Evolutionary conservation across 2,329 filamentous ascomycete genomes (phyloP).

Genomic region (Ceratocystis harringtonii): DNA sequence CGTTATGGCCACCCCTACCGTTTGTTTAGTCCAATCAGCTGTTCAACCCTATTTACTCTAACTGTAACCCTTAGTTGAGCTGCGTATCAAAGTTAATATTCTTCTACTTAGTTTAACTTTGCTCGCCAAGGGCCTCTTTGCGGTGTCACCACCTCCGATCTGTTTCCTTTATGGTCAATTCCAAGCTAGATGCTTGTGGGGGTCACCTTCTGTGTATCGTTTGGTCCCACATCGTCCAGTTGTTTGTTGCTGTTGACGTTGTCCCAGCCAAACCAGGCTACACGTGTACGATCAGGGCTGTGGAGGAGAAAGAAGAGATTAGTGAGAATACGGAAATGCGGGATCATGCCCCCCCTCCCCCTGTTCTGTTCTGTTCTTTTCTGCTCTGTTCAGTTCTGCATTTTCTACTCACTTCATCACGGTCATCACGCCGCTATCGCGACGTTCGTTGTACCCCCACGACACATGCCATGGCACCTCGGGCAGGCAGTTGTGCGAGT

Average conservation of each 20-base stretch:
- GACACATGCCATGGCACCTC: constrained; percentile 22
- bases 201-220: constrained; percentile 14
- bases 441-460: constrained; percentile 23
- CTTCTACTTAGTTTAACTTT: no score
- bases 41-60: neutral
- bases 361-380: neutral
- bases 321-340: neutral
- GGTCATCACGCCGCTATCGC: constrained; percentile 23
- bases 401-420: constrained; percentile 22
- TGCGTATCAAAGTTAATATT: neutral
- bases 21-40: neutral
- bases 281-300: constrained; percentile 12
- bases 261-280: constrained; percentile 23
- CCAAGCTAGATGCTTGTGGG: neutral
- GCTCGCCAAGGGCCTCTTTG: neutral
- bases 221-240: constrained; percentile 19
- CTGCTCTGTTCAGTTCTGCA: neutral
- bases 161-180: neutral
- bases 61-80: neutral
- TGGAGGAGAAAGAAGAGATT: neutral
- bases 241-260: constrained; percentile 18
- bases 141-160: neutral
- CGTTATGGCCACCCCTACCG: neutral
- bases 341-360: neutral
- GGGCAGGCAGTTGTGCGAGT: constrained; percentile 19